Evolutionary conservation across 768 basidiomycete genomes (phyloP), one percentile per base, ranked within the genome.

Genomic region (Suillus fuscotomentosus): DNA sequence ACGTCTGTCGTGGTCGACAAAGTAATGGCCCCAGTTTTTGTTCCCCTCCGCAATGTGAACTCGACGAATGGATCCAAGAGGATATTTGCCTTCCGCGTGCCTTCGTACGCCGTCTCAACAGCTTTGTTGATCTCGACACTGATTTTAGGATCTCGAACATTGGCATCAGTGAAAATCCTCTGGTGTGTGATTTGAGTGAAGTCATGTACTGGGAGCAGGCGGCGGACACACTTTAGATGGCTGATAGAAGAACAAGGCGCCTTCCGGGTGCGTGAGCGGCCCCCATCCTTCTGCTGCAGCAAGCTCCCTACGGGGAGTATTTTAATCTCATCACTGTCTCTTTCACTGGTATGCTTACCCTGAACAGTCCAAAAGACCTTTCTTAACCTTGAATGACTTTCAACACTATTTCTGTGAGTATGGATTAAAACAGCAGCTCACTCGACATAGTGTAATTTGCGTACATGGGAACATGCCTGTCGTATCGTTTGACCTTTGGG

Each of bases 211-310:
- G 3, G 27, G 27, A 4, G 27, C 27, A 31, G 27, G 3, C 2
- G 27, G 27, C 3, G 27, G 31, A 31, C 31, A 0, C 50, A 84
- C 86, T 71, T 79, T 78, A 11, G 71, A 66, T 54, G 64, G 24
- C 27, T 27, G 27, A 27, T 27, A 80, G 64, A 84, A 87, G 68
- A 86, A 87, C n/a, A 80, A 75, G 14, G 79, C 79, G 3, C 87
- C 87, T 73, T 87, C 85, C 0, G 85, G 85, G 69, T 87, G 86
- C 47, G 22, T 48, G 22, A 48, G 47, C 22, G 22, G 22, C 47
- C 24, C 47, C 47, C 22, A 48, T 3, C 47, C 47, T 14, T 5
- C 22, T 14, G 24, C 47, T 13, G 14, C 22, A 48, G 13, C 47
- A 48, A 48, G 47, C 47, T 48, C 47, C 47, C 47, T 48, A 14